A percentile compares a stretch with the other conserved stretches of the same genome.
These are phyloP conservation scores for Suillus lakei DNA, from an alignment of 768 basidiomycete genomes.

Conservation along the genomic window DNA sequence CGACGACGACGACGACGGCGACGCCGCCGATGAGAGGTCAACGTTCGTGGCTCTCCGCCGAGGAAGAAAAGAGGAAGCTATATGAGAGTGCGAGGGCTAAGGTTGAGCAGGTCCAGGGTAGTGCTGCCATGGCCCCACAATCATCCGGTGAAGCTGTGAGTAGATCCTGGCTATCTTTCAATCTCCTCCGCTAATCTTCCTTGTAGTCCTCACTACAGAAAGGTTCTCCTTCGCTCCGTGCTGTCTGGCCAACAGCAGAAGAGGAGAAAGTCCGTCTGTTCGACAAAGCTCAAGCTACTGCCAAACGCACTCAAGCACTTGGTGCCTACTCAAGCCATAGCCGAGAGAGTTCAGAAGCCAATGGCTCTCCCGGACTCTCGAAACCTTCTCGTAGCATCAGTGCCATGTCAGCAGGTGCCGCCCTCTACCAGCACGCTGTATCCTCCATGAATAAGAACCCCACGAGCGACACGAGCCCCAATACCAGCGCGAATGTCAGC, in stretches of 20 bases:
- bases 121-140: constrained; percentile 24
- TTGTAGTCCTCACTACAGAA: constrained; percentile 18
- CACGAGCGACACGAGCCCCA: constrained; percentile 23
- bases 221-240: constrained; percentile 5
- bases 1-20: constrained; percentile 32
- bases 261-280: constrained; percentile 78
- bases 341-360: constrained; percentile 33
- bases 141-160: neutral
- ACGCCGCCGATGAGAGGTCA: constrained; percentile 33
- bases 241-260: constrained; percentile 69
- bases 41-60: constrained; percentile 38
- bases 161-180: too few species aligned
- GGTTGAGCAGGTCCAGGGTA: constrained; percentile 45
- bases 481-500: constrained; percentile 25
- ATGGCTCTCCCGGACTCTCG: constrained; percentile 21
- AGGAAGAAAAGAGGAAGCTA: constrained; percentile 48
- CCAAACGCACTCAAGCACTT: constrained; percentile 56
- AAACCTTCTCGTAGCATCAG: constrained; percentile 18
- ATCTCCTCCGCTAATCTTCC: constrained; percentile 20
- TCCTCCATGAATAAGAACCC: constrained; percentile 38
- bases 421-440: constrained; percentile 51
- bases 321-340: constrained; percentile 33
- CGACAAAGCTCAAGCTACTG: constrained; percentile 70
- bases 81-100: constrained; percentile 45
- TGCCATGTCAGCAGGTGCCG: constrained; percentile 44